phyloP scores from a whole-genome alignment of 441 rosid species.

The Corymbia citriodora region DNA sequence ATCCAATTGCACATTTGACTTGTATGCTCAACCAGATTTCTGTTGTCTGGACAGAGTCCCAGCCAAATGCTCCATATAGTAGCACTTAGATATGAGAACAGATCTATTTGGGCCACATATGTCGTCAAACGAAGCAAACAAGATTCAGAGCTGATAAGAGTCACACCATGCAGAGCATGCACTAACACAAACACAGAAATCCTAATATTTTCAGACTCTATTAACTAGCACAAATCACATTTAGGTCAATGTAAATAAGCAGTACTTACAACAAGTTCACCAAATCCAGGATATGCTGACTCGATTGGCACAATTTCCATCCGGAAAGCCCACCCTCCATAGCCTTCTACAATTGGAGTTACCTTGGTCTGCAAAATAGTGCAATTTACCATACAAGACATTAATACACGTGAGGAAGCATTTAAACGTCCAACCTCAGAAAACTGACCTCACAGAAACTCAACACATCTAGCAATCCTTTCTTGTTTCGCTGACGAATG shows the following conservation, averaged over 20 bases:
- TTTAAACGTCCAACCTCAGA: background rate
- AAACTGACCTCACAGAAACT: slow-evolving; percentile 86
- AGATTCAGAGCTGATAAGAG: background rate
- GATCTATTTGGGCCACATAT: background rate
- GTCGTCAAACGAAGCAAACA: background rate
- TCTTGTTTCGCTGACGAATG: slow-evolving; percentile 77
- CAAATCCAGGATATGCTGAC: slow-evolving; percentile 98
- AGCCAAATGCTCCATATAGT: background rate
- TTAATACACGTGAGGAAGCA: background rate
- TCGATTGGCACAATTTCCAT: slow-evolving; percentile 93
- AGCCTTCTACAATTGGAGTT: slow-evolving; percentile 95
- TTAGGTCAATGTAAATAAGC: background rate
- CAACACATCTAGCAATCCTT: slow-evolving; percentile 72
- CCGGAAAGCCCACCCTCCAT: slow-evolving; percentile 97
- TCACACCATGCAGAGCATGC: background rate
- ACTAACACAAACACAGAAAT: background rate
- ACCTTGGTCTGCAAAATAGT: slow-evolving; percentile 74
- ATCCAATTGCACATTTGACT: background rate
- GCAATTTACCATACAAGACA: background rate
- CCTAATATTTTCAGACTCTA: background rate
- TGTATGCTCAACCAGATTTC: background rate
- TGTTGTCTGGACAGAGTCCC: background rate
- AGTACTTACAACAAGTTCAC: slow-evolving; percentile 83
- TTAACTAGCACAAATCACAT: background rate
- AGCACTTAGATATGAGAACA: background rate